Base-by-base conservation (phyloP, 352 stramenopile genomes). In the Halophytophthora polymorphica region DNA sequence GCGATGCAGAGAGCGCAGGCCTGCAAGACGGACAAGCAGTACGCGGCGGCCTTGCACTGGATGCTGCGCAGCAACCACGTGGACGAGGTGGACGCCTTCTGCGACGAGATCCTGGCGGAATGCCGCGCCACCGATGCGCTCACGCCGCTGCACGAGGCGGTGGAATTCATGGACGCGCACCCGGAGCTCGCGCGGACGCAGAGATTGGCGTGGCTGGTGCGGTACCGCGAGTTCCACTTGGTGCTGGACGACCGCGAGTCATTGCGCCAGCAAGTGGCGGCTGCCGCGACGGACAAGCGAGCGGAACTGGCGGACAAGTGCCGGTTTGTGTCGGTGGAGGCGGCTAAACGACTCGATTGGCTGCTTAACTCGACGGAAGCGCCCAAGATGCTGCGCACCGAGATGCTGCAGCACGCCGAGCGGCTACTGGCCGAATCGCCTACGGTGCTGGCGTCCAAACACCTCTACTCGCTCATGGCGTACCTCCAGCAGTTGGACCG, bases 191-290 rank as follows among this genome's bases (percentile, higher is more conserved):
- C 74, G 14, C 64, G 61, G 28, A 77, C 76, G 15, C 65, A 77
- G 36, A 71, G 70, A 44, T 52, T 90, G 17, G 54, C 60, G 28
- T 93, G 82, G 75, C 50, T 90, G 4, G 64, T 88, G 14, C 66
- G 63, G 31, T 93, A 89, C 59, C 76, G 82, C 4, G 80, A 93
- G 52, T 69, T 90, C 13, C 56, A 70, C 35, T 50, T 93, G 17
- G 73, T 91, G 38, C 55, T 90, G 0, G 71, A 88, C 33, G 83
- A 93, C 35, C 53, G 71, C n/a, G 53, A 75, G 42, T 69, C 74
- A 5, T 64, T 88, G 55, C 46, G 58, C 34, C 49, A 69, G 15
- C 56, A 69, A 29, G 12, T 78, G 15, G 55, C 46, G 14, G 58
- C 17, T 43, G 50, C 34, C 4, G 56, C 39, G 4, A 33, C 41